Base-by-base conservation (phyloP, 257 asterid species). In the Ocimum tenuiflorum region DNA sequence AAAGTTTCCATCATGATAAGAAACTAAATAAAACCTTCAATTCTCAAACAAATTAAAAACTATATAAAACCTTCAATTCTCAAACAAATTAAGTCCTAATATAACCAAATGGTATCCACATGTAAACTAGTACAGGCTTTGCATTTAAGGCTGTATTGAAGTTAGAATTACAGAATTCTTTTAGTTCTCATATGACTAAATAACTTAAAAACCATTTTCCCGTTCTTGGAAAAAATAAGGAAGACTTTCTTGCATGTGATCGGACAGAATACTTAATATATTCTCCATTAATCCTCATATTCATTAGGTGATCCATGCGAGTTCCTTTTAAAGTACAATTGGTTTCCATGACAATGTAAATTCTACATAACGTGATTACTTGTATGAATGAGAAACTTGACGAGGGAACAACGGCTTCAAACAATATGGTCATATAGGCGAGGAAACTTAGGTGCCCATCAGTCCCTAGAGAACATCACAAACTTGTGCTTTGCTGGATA, bases 1-100 rank as follows among this genome's bases (percentile, higher is more conserved):
- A 7, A 57, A 15, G 17, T 59, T 55, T 63, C 22, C 42, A 49
- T 43, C 49, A 69, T 59, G 55, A 72, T n/a, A 65, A 27, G 31
- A 48, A 77, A 57, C 31, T 49, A 45, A 35, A 22, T 57, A 15
- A 38, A 19, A 36, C 45, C 71, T 38, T 63, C 52, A 29, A n/a
- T n/a, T 27, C 31, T 27, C 31, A 27, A 27, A 27, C 31, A 27
- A 2, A 2, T 27, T 27, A 27, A 27, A n/a, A n/a, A n/a, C n/a
- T n/a, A n/a, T n/a, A n/a, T n/a, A n/a, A n/a, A n/a, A n/a, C n/a
- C n/a, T n/a, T n/a, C n/a, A n/a, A n/a, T n/a, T n/a, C n/a, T n/a
- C n/a, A n/a, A n/a, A n/a, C n/a, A n/a, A n/a, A n/a, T n/a, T n/a
- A n/a, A n/a, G n/a, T n/a, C n/a, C n/a, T n/a, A n/a, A n/a, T n/a